Percentiles rank a stretch among this genome's conserved stretches.
Conservation (phyloP, 306 rosid genomes). For the Luffa aegyptiaca region DNA sequence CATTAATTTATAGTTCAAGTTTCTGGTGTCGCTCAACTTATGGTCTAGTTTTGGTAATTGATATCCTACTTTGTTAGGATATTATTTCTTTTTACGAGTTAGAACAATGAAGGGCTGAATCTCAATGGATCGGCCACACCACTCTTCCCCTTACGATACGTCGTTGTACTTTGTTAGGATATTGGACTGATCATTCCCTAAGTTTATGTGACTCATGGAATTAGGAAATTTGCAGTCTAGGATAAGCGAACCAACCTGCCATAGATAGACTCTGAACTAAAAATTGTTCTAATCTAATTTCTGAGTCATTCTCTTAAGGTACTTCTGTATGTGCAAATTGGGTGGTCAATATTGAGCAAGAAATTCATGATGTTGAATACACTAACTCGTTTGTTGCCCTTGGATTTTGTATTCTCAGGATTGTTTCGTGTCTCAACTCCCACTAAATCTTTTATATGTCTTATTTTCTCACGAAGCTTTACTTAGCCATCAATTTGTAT, state of each 20-base stretch:
- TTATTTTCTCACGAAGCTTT: not conserved
- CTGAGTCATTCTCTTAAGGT: not conserved
- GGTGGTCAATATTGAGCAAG: not conserved
- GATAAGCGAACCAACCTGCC: not conserved
- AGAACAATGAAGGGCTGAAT: not conserved
- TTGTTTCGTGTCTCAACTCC: not conserved
- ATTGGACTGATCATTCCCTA: not conserved
- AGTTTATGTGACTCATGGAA: not conserved
- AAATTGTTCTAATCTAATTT: not conserved
- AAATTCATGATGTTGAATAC: not conserved
- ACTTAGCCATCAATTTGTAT: not conserved
- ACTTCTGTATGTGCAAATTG: not conserved
- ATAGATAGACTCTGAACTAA: not conserved
- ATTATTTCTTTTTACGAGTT: too few species aligned
- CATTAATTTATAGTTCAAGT: not conserved
- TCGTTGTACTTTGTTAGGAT: not conserved
- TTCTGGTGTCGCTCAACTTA: not conserved
- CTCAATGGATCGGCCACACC: not conserved
- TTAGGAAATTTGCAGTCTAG: not conserved
- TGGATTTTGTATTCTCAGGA: not conserved
- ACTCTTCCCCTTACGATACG: not conserved
- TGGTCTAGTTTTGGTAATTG: not conserved
- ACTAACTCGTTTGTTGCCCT: not conserved
- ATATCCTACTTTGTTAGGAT: not conserved
- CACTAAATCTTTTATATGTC: not conserved